phyloP scores from a whole-genome alignment of 768 basidiomycete species.

The Hygrophoropsis aurantiaca region DNA sequence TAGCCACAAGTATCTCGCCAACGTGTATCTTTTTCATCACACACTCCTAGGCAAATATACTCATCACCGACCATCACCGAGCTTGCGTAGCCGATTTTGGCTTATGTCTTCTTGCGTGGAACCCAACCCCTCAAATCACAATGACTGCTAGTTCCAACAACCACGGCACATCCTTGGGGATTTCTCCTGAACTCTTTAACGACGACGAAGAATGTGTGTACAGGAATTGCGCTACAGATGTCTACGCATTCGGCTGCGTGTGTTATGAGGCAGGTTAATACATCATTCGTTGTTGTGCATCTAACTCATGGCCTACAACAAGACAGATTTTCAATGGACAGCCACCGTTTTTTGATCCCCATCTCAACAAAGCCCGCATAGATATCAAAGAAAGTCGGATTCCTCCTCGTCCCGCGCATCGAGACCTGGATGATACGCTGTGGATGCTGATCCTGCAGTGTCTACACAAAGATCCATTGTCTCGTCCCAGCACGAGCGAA shows the following conservation, averaged over 20 bases:
- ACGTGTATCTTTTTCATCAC: not conserved
- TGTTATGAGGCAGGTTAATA: slow-evolving; percentile 6
- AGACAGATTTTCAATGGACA: slow-evolving; percentile 28
- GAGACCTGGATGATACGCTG: slow-evolving; percentile 27
- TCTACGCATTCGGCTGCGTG: slow-evolving; percentile 11
- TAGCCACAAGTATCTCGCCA: not conserved
- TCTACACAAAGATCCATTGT: slow-evolving; percentile 26
- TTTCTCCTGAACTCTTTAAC: slow-evolving; percentile 11
- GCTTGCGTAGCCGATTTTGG: slow-evolving; percentile 17
- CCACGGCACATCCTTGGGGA: slow-evolving; percentile 9
- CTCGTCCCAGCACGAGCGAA: slow-evolving; percentile 20
- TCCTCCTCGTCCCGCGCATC: slow-evolving; percentile 12
- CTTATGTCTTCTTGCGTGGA: not conserved
- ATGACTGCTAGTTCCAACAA: slow-evolving; percentile 3
- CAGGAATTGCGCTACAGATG: slow-evolving; percentile 4
- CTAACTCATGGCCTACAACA: not conserved
- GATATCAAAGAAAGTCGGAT: slow-evolving; percentile 16
- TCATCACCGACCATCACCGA: slow-evolving; percentile 5
- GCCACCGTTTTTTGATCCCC: slow-evolving; percentile 22
- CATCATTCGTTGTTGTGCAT: not conserved
- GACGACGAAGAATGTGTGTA: not conserved
- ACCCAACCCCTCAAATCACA: slow-evolving; percentile 6
- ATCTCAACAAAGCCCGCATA: slow-evolving; percentile 13
- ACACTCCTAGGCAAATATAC: slow-evolving; percentile 10
- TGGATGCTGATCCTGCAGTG: slow-evolving; percentile 30